These are phyloP conservation scores for Celoporthe dispersa DNA, from an alignment of 2,329 filamentous ascomycete genomes.

Conservation along the genomic window DNA sequence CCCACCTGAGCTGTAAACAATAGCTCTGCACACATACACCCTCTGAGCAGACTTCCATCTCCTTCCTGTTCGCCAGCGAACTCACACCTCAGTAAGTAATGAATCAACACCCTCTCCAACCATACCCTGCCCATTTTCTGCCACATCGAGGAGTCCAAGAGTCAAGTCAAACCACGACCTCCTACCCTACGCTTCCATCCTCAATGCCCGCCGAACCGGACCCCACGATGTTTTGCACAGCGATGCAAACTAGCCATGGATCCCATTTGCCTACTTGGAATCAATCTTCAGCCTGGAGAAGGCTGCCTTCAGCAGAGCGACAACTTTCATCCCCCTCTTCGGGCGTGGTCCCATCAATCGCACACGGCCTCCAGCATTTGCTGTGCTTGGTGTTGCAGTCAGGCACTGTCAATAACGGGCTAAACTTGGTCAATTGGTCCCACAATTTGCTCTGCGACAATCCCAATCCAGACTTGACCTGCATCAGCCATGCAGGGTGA, in stretches of 20 bases:
- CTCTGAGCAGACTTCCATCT: slow-evolving; percentile 1
- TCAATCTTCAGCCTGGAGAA: background rate
- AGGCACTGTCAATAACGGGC: background rate
- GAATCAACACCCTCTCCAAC: slow-evolving; percentile 2
- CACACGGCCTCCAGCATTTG: background rate
- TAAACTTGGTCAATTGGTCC: background rate
- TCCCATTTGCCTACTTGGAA: background rate
- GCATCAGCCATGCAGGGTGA: background rate
- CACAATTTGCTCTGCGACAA: background rate
- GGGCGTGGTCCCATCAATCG: background rate
- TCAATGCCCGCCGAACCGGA: slow-evolving; percentile 10
- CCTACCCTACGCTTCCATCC: background rate
- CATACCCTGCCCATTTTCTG: slow-evolving; percentile 2
- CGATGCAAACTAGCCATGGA: background rate
- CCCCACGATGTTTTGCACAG: slow-evolving; percentile 2
- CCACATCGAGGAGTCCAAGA: slow-evolving; percentile 20
- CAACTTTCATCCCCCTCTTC: background rate
- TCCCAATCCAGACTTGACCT: background rate
- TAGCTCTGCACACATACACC: slow-evolving; percentile 2
- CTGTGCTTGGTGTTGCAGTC: background rate
- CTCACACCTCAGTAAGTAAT: slow-evolving; percentile 21
- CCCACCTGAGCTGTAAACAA: slow-evolving; percentile 14
- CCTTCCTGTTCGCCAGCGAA: background rate
- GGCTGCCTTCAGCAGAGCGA: background rate
- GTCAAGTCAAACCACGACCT: slow-evolving; percentile 12